Evolutionary conservation across 352 stramenopile species (phyloP).

Genomic region (Pythium angustatum): DNA sequence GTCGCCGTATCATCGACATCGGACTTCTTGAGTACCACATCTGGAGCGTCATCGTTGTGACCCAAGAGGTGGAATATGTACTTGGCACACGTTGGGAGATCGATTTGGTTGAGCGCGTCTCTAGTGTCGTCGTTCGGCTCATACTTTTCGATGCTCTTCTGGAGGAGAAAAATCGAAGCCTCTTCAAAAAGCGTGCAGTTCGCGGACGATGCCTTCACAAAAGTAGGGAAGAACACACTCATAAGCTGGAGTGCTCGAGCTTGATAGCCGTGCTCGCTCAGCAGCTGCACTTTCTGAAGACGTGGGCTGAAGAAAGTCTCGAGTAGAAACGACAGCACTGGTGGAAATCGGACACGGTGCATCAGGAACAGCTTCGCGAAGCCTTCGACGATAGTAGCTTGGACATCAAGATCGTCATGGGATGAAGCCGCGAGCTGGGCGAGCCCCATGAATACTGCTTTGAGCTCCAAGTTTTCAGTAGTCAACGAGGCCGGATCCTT

Average conservation of each 20-base stretch:
- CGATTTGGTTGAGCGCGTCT: slow-evolving; percentile 36
- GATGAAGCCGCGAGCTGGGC: slow-evolving; percentile 42
- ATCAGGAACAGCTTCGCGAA: slow-evolving; percentile 78
- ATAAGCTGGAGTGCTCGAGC: slow-evolving; percentile 67
- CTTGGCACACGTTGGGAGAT: slow-evolving; percentile 52
- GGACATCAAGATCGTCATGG: slow-evolving; percentile 66
- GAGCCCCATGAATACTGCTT: slow-evolving; percentile 61
- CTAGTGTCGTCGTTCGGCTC: slow-evolving; percentile 40
- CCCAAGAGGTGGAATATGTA: slow-evolving; percentile 64
- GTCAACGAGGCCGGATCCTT: slow-evolving; percentile 11
- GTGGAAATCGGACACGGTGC: slow-evolving; percentile 63
- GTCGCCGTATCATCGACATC: slow-evolving; percentile 17
- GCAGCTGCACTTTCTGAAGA: slow-evolving; percentile 54
- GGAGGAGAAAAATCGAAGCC: slow-evolving; percentile 58
- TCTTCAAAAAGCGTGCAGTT: slow-evolving; percentile 73
- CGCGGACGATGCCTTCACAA: slow-evolving; percentile 45
- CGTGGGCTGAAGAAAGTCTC: slow-evolving; percentile 73
- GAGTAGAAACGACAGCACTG: slow-evolving; percentile 62
- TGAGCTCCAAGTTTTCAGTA: slow-evolving; percentile 49
- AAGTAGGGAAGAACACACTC: slow-evolving; percentile 76
- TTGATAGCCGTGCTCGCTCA: slow-evolving; percentile 58
- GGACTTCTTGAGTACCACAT: slow-evolving; percentile 26
- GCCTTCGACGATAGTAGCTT: slow-evolving; percentile 74
- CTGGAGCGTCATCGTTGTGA: slow-evolving; percentile 41
- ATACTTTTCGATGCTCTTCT: slow-evolving; percentile 57